Percentiles rank a stretch among this genome's conserved stretches.
Evolutionary conservation across 1,284 basidiomycete species (phyloP).

Genomic region (Cryptococcus maquisensis): DNA sequence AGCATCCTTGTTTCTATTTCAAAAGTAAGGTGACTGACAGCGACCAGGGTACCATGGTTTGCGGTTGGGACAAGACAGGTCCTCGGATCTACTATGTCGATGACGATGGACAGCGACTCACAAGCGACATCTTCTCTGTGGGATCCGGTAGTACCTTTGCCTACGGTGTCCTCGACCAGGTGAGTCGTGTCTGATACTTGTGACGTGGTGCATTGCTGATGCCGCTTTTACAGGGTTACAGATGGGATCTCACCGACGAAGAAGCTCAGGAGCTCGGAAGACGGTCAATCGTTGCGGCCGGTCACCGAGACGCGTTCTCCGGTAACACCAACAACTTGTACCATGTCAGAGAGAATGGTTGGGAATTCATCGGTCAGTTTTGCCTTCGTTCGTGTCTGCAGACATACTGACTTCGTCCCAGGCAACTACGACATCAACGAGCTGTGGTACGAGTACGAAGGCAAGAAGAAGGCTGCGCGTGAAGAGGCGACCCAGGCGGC

Average conservation of each 20-base stretch:
- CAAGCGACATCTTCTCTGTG: constrained; percentile 96
- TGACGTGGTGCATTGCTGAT: background rate
- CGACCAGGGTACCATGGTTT: constrained; percentile 93
- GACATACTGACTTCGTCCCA: constrained; percentile 6
- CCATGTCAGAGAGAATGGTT: constrained; percentile 91
- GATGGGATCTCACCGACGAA: constrained; percentile 86
- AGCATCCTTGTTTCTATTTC: constrained; percentile 22
- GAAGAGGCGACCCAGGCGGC: constrained; percentile 16
- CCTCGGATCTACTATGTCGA: constrained; percentile 99
- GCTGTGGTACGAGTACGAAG: constrained; percentile 50
- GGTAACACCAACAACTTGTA: constrained; percentile 96
- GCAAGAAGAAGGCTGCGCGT: constrained; percentile 42
- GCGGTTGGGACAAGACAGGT: constrained; percentile 99
- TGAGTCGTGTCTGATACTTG: constrained; percentile 13
- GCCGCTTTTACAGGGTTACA: constrained; percentile 61
- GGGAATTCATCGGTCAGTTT: constrained; percentile 78
- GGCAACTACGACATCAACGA: constrained; percentile 50
- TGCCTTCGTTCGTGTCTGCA: background rate
- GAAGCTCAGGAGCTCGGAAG: constrained; percentile 94
- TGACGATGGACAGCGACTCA: constrained; percentile 90
- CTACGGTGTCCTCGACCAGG: constrained; percentile 95
- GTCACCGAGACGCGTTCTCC: constrained; percentile 96
- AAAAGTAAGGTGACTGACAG: constrained; percentile 2
- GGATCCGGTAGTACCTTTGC: constrained; percentile 98
- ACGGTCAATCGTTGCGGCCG: constrained; percentile 93